These are phyloP conservation scores for Alternaria rosae DNA, from an alignment of 2,329 filamentous ascomycete species.

Conservation along the genomic window DNA sequence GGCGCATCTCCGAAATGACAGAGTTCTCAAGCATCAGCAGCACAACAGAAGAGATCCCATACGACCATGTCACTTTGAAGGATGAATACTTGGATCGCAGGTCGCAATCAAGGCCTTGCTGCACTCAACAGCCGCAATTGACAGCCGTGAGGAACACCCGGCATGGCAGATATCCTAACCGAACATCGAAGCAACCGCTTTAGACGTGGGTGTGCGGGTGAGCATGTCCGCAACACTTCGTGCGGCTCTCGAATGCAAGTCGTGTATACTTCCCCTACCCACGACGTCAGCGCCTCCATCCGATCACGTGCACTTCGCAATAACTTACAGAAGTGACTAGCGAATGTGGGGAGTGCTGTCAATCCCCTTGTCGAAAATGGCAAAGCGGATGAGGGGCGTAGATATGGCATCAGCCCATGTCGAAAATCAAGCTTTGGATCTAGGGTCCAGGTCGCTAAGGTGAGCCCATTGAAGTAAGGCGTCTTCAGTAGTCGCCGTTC, in stretches of 20 bases:
- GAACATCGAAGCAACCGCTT: background rate
- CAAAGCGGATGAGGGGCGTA: slow-evolving; percentile 23
- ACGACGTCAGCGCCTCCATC: background rate
- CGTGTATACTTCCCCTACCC: background rate
- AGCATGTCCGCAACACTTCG: background rate
- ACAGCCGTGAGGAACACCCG: background rate
- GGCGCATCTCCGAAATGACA: background rate
- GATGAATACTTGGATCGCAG: background rate
- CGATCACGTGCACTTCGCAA: slow-evolving; percentile 37
- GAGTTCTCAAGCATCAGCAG: background rate
- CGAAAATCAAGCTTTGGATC: slow-evolving; percentile 17
- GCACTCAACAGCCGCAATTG: background rate
- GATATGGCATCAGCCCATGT: slow-evolving; percentile 20
- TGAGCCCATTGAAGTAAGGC: slow-evolving; percentile 19
- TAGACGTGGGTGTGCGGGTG: background rate
- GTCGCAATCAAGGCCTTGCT: background rate
- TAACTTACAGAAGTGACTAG: slow-evolving; percentile 25
- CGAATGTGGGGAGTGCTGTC: slow-evolving; percentile 17
- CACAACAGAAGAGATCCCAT: background rate
- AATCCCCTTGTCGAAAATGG: slow-evolving; percentile 12
- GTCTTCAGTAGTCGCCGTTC: slow-evolving; percentile 24
- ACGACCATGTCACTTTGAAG: background rate
- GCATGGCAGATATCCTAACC: background rate
- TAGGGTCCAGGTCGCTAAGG: slow-evolving; percentile 29
- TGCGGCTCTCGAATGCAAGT: slow-evolving; percentile 1